Percentiles rank a stretch among this genome's conserved stretches.
Evolutionary conservation across 2,329 filamentous ascomycete genomes (phyloP).

Genomic region (Teratosphaeria gauchensis): DNA sequence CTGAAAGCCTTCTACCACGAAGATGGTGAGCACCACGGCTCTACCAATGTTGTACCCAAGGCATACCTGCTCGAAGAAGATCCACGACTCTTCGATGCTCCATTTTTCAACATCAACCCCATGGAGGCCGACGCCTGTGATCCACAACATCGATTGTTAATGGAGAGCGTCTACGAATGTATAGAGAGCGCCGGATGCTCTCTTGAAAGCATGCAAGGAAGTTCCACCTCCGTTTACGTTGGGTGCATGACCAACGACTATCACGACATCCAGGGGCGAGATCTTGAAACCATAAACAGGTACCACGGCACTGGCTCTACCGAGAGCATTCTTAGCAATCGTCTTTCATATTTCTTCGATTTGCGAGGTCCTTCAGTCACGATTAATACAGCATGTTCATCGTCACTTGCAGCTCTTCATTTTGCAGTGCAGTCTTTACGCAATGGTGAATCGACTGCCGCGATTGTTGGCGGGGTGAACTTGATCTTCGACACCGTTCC

Average conservation of each 20-base stretch:
- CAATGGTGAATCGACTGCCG: neutral
- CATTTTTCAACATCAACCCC: neutral
- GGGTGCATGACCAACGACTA: neutral
- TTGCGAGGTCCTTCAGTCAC: neutral
- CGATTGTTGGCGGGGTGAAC: neutral
- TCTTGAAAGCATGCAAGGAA: neutral
- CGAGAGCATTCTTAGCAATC: neutral
- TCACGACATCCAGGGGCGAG: neutral
- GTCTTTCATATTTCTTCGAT: neutral
- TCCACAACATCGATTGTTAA: neutral
- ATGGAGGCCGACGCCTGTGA: neutral
- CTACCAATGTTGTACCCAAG: neutral
- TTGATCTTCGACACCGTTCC: neutral
- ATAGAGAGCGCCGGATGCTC: neutral
- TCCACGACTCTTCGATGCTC: neutral
- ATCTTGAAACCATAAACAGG: neutral
- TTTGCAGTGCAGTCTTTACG: neutral
- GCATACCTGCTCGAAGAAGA: neutral
- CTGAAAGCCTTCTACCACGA: neutral
- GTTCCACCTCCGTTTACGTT: neutral
- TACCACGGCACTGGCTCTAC: neutral
- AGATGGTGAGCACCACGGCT: neutral
- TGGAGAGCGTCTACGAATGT: neutral
- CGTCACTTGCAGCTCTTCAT: neutral
- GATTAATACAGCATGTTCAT: neutral